phyloP scores from a whole-genome alignment of 208 protist genomes.

The Trichomonas gallinae region DNA sequence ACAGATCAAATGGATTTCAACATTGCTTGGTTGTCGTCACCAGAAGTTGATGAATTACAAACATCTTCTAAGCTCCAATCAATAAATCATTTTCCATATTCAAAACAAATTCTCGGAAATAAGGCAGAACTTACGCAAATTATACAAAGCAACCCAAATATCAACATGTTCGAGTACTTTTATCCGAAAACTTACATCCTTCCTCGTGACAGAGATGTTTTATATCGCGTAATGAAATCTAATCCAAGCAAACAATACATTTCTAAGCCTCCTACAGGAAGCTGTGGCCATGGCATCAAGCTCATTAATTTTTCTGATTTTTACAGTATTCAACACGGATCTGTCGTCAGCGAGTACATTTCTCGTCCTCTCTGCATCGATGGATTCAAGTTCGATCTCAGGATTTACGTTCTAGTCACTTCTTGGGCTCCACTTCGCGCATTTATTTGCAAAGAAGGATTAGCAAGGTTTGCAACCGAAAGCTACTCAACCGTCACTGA shows the following conservation, averaged over 20 bases:
- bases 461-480: constrained; percentile 29
- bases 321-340: neutral
- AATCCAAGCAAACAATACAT: neutral
- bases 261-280: neutral
- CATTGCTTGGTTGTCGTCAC: neutral
- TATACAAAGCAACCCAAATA: constrained; percentile 4
- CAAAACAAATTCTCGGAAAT: constrained; percentile 8
- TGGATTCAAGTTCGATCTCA: constrained; percentile 37
- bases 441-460: constrained; percentile 31
- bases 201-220: neutral
- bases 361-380: constrained; percentile 31
- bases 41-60: neutral
- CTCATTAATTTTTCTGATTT: neutral
- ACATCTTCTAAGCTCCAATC: neutral
- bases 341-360: constrained; percentile 32
- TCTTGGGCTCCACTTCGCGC: constrained; percentile 30
- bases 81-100: constrained; percentile 23
- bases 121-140: neutral
- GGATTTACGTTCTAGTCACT: constrained; percentile 38
- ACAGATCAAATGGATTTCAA: neutral
- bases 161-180: neutral
- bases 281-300: constrained; percentile 14
- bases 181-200: neutral
- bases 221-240: neutral
- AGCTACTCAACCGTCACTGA: neutral